A percentile compares a stretch with the other conserved stretches of the same genome.
These are phyloP conservation scores for Paulownia fortunei DNA, from an alignment of 257 asterid genomes.

Conservation along the genomic window DNA sequence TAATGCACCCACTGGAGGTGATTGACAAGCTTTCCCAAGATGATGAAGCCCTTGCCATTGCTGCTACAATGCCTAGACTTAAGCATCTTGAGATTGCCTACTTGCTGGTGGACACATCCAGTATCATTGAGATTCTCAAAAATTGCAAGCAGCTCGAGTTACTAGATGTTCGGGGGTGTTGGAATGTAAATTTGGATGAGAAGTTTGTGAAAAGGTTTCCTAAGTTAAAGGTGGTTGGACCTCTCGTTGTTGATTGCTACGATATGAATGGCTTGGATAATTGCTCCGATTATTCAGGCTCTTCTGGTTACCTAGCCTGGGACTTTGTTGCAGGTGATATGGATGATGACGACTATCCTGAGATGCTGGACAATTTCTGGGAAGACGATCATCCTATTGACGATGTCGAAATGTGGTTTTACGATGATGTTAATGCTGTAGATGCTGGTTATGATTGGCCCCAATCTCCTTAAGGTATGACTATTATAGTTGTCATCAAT, in stretches of 20 bases:
- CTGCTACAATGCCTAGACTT: constrained; percentile 75
- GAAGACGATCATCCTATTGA: constrained; percentile 58
- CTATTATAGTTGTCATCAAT: background rate
- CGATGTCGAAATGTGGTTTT: constrained; percentile 79
- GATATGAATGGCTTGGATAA: constrained; percentile 64
- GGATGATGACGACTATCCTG: constrained; percentile 49
- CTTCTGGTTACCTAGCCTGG: constrained; percentile 75
- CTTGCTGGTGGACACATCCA: constrained; percentile 61
- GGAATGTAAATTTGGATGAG: constrained; percentile 72
- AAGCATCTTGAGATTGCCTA: constrained; percentile 85
- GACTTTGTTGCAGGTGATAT: constrained; percentile 63
- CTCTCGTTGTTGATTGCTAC: constrained; percentile 58
- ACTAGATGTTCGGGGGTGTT: constrained; percentile 82
- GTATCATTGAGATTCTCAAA: constrained; percentile 59
- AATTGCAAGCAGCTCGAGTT: constrained; percentile 67
- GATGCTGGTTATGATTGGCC: constrained; percentile 86
- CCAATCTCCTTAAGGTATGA: constrained; percentile 62
- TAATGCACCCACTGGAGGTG: constrained; percentile 79
- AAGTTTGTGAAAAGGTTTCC: constrained; percentile 54
- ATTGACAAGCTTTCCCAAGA: constrained; percentile 67
- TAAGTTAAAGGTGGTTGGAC: constrained; percentile 66
- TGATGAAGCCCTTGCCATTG: constrained; percentile 82
- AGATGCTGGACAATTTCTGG: constrained; percentile 52
- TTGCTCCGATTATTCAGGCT: constrained; percentile 67
- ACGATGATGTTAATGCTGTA: constrained; percentile 57